Percentiles rank a stretch among this genome's conserved stretches.
phyloP scores from a whole-genome alignment of 176 grass and related monocot species.

The Ensete ventricosum region DNA sequence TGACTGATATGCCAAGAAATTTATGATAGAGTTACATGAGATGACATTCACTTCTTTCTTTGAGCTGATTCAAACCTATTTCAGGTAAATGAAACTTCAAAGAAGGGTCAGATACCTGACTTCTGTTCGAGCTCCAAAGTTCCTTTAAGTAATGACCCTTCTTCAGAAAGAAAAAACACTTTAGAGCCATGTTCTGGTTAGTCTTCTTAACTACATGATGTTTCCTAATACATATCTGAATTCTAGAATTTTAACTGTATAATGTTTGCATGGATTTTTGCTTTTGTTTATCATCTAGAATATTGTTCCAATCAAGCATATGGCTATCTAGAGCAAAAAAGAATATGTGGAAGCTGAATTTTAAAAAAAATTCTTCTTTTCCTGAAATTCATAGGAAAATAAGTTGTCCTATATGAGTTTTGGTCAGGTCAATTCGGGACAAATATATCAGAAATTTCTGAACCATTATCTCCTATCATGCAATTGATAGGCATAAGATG shows the following conservation, averaged over 20 bases:
- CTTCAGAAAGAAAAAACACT: slow-evolving; percentile 37
- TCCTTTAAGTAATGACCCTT: slow-evolving; percentile 20
- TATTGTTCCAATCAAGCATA: too few relatives aligned
- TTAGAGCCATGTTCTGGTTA: slow-evolving; percentile 31
- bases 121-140: slow-evolving; percentile 24
- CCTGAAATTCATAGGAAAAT: too few relatives aligned
- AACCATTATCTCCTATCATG: too few relatives aligned
- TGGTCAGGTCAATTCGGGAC: too few relatives aligned
- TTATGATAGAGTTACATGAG: neutral
- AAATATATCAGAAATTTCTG: too few relatives aligned
- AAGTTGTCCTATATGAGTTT: too few relatives aligned
- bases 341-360: too few relatives aligned
- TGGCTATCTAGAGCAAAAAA: too few relatives aligned
- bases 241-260: neutral
- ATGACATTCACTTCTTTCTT: neutral
- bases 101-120: slow-evolving; percentile 22
- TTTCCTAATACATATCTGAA: neutral
- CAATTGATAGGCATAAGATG: too few relatives aligned
- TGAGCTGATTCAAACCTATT: slow-evolving; percentile 11
- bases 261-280: neutral
- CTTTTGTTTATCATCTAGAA: too few relatives aligned
- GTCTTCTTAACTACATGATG: slow-evolving; percentile 1
- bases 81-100: slow-evolving; percentile 46
- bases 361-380: too few relatives aligned
- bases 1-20: slow-evolving; percentile 5